Percentiles rank a stretch among this genome's conserved stretches.
These are phyloP conservation scores for Fusarium pininemorale DNA, from an alignment of 2,329 filamentous ascomycete species.

Conservation along the genomic window DNA sequence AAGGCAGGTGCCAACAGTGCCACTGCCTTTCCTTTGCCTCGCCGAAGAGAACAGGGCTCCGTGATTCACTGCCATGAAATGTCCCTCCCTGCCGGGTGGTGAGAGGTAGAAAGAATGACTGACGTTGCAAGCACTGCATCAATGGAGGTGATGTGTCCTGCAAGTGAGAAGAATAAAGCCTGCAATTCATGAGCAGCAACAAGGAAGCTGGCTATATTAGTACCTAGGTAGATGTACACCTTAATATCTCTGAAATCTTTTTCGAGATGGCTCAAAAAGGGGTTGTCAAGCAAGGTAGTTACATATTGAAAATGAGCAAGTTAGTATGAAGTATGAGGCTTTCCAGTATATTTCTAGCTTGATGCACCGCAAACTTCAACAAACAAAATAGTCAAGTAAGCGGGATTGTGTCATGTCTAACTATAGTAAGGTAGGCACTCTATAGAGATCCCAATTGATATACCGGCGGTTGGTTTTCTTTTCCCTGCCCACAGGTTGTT, in stretches of 20 bases:
- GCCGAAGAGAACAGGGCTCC: background rate
- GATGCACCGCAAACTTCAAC: conserved; percentile 10
- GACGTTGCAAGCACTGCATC: background rate
- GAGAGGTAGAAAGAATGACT: background rate
- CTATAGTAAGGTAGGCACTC: background rate
- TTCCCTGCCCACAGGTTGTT: conserved; percentile 7
- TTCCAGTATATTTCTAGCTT: background rate
- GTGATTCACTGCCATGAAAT: background rate
- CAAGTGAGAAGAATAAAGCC: background rate
- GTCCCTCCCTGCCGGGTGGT: background rate
- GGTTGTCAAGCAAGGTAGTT: background rate
- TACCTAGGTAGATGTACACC: background rate
- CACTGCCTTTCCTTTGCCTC: background rate
- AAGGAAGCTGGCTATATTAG: background rate
- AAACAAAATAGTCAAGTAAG: background rate
- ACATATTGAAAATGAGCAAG: background rate
- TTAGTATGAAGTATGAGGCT: background rate
- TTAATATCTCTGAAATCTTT: background rate
- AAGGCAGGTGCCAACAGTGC: background rate
- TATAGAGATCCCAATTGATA: conserved; percentile 1
- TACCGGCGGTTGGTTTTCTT: conserved; percentile 13
- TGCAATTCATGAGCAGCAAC: background rate
- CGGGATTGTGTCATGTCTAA: conserved; percentile 8
- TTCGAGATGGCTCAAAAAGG: background rate
- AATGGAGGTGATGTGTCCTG: background rate